A percentile compares a stretch with the other conserved stretches of the same genome.
phyloP scores from a whole-genome alignment of 352 stramenopile species.

The Pythium phragmitis region DNA sequence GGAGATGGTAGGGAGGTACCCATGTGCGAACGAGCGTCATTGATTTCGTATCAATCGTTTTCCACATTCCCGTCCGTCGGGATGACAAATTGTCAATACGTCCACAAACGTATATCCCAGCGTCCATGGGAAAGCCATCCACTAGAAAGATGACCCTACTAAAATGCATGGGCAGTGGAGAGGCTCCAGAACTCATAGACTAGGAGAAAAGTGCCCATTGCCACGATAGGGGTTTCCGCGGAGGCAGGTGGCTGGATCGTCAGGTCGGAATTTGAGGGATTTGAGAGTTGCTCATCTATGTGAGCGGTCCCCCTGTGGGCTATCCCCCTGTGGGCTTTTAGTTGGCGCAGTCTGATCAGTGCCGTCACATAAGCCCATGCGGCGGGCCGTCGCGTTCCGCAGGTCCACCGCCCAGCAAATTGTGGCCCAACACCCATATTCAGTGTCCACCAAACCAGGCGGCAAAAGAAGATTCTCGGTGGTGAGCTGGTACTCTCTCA shows the following conservation, averaged over 20 bases:
- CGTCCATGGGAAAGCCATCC: too few relatives aligned
- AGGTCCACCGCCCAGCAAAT: conserved; percentile 2
- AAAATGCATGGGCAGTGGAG: too few relatives aligned
- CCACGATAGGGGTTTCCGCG: neutral
- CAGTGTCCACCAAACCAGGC: conserved; percentile 5
- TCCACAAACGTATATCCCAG: too few relatives aligned
- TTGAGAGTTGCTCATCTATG: neutral
- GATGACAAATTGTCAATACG: too few relatives aligned
- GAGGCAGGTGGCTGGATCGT: neutral
- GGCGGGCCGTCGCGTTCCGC: conserved; percentile 15
- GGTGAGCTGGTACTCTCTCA: neutral
- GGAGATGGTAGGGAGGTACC: conserved; percentile 1
- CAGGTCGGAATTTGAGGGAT: neutral
- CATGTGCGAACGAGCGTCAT: neutral
- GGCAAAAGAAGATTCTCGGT: conserved; percentile 1
- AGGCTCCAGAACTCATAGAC: too few relatives aligned
- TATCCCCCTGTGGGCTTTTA: neutral
- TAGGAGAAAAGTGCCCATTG: neutral
- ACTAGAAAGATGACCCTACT: neutral
- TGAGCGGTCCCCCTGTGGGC: neutral
- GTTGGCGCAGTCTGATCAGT: neutral
- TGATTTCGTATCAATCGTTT: neutral
- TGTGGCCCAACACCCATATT: neutral
- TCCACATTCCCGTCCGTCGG: neutral
- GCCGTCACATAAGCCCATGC: neutral